Evolutionary conservation across 306 rosid genomes (phyloP).

Genomic region (Argentina anserina): DNA sequence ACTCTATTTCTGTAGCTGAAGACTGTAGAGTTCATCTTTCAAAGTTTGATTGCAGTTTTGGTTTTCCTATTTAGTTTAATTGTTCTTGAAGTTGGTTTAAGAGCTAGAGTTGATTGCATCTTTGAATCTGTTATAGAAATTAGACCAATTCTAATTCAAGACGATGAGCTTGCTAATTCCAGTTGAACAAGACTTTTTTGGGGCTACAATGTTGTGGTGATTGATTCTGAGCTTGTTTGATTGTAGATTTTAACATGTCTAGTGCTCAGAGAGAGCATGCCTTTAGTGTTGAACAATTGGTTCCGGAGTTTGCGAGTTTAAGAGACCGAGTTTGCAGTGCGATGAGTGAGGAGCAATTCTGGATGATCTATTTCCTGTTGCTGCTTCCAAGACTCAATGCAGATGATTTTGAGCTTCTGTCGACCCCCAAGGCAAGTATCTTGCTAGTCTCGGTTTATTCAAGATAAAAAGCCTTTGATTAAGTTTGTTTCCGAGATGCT

Average conservation of each 20-base stretch:
- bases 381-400: conserved; percentile 67
- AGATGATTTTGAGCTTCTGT: conserved; percentile 57
- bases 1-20: not conserved
- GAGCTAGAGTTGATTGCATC: not conserved
- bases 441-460: conserved; percentile 16
- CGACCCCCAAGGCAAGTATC: conserved; percentile 63
- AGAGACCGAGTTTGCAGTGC: conserved; percentile 53
- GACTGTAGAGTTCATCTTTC: not conserved
- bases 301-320: conserved; percentile 59
- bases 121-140: not conserved
- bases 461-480: not conserved
- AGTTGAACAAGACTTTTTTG: not conserved
- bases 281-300: conserved; percentile 53
- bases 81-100: not conserved
- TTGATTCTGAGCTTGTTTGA: conserved; percentile 20
- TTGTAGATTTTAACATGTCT: conserved; percentile 73
- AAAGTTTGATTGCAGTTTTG: not conserved
- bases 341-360: conserved; percentile 70
- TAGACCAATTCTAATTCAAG: not conserved
- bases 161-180: not conserved
- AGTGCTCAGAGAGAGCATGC: conserved; percentile 68
- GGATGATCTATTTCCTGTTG: conserved; percentile 84
- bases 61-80: not conserved
- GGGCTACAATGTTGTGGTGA: not conserved
- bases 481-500: not conserved